Conservation (phyloP, 164 flowering plant species). For the Chimonanthus salicifolius region DNA sequence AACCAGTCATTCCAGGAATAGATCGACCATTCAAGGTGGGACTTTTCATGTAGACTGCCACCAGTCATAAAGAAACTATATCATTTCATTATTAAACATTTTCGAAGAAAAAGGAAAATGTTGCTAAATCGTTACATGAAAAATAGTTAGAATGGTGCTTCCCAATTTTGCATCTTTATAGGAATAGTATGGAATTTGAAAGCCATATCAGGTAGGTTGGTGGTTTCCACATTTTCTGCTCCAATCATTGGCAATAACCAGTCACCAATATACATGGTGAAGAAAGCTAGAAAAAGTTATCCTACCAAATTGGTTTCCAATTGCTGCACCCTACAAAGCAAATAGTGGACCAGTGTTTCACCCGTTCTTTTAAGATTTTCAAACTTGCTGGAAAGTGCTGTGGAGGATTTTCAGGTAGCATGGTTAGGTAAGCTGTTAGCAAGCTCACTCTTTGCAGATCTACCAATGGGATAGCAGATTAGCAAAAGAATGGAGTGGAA, state of each 20-base stretch:
- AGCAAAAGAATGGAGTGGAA: too few species aligned
- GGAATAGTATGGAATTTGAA: background rate
- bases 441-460: too few species aligned
- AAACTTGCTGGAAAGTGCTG: background rate
- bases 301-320: background rate
- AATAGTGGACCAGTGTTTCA: background rate
- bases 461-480: too few species aligned
- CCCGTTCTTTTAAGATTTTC: background rate
- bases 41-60: background rate
- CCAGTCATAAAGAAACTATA: background rate
- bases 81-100: background rate
- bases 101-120: too few species aligned
- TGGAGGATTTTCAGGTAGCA: background rate
- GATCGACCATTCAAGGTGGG: slow-evolving; percentile 83
- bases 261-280: background rate
- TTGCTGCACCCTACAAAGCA: too few species aligned
- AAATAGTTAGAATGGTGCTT: background rate
- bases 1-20: slow-evolving; percentile 77
- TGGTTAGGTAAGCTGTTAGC: too few species aligned
- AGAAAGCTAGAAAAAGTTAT: background rate
- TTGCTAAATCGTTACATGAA: too few species aligned
- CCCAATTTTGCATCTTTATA: too few species aligned
- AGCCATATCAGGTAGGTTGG: background rate
- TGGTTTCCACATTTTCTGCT: background rate
- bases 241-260: background rate